Evolutionary conservation across 345 rosid genomes (phyloP), one percentile per base, ranked within the genome.

Genomic region (Salix koriyanagi): DNA sequence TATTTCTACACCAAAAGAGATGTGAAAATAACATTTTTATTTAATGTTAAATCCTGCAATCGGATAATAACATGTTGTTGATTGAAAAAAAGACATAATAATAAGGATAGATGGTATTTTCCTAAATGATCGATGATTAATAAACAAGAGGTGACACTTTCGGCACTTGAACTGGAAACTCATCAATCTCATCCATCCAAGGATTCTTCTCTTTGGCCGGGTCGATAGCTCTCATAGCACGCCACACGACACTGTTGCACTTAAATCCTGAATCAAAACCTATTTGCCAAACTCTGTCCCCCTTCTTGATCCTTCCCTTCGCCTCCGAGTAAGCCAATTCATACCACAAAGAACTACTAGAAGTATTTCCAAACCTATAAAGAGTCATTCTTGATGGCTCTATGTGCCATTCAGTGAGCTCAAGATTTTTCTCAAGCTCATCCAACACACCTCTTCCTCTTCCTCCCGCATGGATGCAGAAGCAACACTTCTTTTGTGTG

Each of bases 351-450:
- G 98, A 94, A 28, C 97, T 94, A 69, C 98, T 94, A 0, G 98
- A 94, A 36, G 98, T 94, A 72, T 94, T 94, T 1, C 98, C 98
- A 77, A 94, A 94, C 79, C 97, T 84, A 80, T 88, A 84, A 3
- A 94, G 84, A 0, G 98, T 90, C 98, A 94, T 94, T 75, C 98
- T 90, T 37, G 98, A 94, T 7, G 98, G 94, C 79, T 94, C 98
- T 97, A 94, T 92, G 70, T 94, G 98, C 94, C 91, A 86, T 0
- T 90, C 91, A 1, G 83, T 83, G 5, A 94, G 85, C 52, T 90
- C 91, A 23, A 94, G 87, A 58, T 89, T 92, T 81, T 94, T 94
- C 89, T 94, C 97, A 0, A 94, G 75, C 85, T 94, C 98, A 6
- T 94, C 98, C 4, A 94, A 79, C 50, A 94, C 98, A 0, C 94